Evolutionary conservation across 169 alveolate species (phyloP).

Genomic region (Amoebophrya sp.): DNA sequence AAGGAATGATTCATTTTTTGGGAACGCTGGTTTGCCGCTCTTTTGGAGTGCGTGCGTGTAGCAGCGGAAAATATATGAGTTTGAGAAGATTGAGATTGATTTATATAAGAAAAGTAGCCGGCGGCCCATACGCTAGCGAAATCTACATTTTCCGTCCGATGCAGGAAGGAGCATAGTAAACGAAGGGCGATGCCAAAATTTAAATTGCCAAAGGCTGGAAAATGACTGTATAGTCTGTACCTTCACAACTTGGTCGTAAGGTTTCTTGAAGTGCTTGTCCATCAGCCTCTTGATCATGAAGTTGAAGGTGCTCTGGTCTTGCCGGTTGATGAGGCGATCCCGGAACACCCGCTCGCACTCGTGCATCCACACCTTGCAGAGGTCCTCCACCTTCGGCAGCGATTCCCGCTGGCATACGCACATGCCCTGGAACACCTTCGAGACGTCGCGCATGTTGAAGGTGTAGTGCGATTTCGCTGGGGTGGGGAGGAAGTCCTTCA

Average conservation of each 20-base stretch:
- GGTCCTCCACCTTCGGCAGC: conserved; percentile 53
- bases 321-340: conserved; percentile 79
- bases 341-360: conserved; percentile 92
- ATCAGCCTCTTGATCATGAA: conserved; percentile 41
- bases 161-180: too few species aligned
- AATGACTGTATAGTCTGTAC: too few species aligned
- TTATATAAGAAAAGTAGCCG: too few species aligned
- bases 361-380: conserved; percentile 88
- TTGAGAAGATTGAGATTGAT: too few species aligned
- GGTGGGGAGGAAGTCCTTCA: conserved; percentile 64
- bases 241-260: conserved; percentile 23
- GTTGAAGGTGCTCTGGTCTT: conserved; percentile 61
- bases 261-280: conserved; percentile 44
- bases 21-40: too few species aligned
- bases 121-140: too few species aligned
- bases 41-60: too few species aligned
- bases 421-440: conserved; percentile 68
- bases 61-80: too few species aligned
- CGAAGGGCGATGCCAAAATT: too few species aligned
- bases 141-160: too few species aligned
- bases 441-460: conserved; percentile 74
- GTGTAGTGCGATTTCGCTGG: conserved; percentile 79
- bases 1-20: conserved; percentile 46
- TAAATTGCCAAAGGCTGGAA: too few species aligned
- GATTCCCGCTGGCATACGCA: conserved; percentile 43